These are phyloP conservation scores for Cordyceps pruinosa DNA, from an alignment of 2,329 filamentous ascomycete species.

Conservation along the genomic window DNA sequence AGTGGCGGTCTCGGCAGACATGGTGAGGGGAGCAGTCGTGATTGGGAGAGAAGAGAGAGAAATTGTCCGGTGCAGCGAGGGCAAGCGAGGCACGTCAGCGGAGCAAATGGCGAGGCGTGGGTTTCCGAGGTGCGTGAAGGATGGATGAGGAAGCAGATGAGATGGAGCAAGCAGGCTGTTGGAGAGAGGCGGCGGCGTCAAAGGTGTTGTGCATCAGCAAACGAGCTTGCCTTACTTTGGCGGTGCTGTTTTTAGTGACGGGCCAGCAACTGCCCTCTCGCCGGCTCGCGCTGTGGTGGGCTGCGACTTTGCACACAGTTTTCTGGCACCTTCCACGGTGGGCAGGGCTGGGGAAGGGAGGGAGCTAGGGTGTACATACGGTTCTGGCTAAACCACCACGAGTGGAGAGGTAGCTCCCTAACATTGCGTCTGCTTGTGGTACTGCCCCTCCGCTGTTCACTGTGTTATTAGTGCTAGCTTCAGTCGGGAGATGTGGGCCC, in stretches of 20 bases:
- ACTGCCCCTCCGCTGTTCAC: background rate
- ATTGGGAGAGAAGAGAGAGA: constrained; percentile 4
- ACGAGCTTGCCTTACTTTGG: background rate
- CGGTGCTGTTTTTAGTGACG: background rate
- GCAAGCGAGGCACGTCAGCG: constrained; percentile 1
- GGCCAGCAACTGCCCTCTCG: background rate
- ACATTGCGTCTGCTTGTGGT: background rate
- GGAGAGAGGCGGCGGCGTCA: background rate
- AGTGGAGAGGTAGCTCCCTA: background rate
- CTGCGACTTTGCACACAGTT: too few relatives aligned
- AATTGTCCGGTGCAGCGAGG: constrained; percentile 10
- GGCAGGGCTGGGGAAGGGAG: background rate
- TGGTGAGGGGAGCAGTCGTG: constrained; percentile 16
- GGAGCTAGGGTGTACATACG: background rate
- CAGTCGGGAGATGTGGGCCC: constrained; percentile 4
- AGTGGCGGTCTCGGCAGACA: constrained; percentile 25
- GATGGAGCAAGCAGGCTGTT: constrained; percentile 2
- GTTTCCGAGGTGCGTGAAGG: background rate
- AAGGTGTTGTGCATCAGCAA: background rate
- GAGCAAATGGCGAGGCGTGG: constrained; percentile 8
- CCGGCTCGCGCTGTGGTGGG: background rate
- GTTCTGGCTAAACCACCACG: background rate
- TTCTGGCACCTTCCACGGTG: constrained; percentile 12
- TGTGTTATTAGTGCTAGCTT: too few relatives aligned
- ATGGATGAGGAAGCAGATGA: constrained; percentile 1